These are phyloP conservation scores for Cladorrhinum sp. DNA, from an alignment of 2,329 filamentous ascomycete species.

Conservation along the genomic window DNA sequence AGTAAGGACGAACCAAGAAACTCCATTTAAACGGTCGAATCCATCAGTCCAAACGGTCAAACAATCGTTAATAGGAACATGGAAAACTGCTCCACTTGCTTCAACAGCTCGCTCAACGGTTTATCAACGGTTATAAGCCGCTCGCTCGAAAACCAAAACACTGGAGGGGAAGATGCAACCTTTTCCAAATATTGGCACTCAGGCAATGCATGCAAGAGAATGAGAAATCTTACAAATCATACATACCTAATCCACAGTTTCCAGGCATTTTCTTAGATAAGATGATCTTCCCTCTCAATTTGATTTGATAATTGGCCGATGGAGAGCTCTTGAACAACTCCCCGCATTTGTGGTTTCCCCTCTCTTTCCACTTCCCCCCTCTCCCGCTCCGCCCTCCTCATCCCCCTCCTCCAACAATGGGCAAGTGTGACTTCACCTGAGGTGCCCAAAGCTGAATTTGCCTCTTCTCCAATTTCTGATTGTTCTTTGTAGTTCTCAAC, in stretches of 20 bases:
- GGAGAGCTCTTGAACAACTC: neutral
- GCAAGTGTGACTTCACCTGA: neutral
- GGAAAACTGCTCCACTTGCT: neutral
- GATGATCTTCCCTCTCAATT: neutral
- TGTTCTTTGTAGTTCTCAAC: conserved; percentile 48
- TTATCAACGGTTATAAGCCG: neutral
- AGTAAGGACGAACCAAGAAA: too few relatives aligned
- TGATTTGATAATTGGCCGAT: neutral
- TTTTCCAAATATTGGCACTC: too few relatives aligned
- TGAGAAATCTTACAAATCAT: too few relatives aligned
- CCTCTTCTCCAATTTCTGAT: neutral
- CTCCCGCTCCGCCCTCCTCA: neutral
- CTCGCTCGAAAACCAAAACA: neutral
- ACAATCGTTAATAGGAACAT: neutral
- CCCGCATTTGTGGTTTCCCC: neutral
- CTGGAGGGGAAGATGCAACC: too few relatives aligned
- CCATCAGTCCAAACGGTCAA: neutral
- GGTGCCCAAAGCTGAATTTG: neutral
- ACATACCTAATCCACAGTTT: too few relatives aligned
- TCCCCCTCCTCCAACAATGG: neutral
- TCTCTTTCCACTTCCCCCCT: neutral
- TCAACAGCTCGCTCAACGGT: neutral
- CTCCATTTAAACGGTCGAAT: neutral
- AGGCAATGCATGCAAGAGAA: too few relatives aligned
- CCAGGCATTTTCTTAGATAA: neutral